Evolutionary conservation across 352 stramenopile species (phyloP), one percentile per base, ranked within the genome.

Genomic region (Pythium chondricola): DNA sequence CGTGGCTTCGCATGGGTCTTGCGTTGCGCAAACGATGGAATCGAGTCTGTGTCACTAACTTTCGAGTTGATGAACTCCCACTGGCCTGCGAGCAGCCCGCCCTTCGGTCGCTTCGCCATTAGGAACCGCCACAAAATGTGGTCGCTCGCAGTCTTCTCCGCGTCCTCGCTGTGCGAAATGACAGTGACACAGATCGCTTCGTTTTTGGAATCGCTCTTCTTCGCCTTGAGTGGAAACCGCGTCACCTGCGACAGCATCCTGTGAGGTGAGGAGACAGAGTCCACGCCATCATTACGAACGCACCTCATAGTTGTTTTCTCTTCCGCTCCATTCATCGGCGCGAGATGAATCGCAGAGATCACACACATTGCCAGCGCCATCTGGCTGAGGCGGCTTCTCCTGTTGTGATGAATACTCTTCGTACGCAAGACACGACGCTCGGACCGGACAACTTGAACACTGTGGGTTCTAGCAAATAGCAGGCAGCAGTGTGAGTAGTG

Each of bases 1-100:
- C 58, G 56, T 7, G 61, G 36, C 22, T 77, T 62, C 52, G 85
- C 76, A 46, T 79, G 68, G 24, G 62, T 58, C 52, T 83, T 81
- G 36, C 83, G 83, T 29, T 76, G 68, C 4, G 69, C 57, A 41
- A 76, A 91, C 40, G 71, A 31, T 24, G 77, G 75, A 35, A 94
- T 80, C 25, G 72, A 71, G 52, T 85, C 64, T 1, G 67, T 72
- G 31, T 91, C 71, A 38, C 53, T 56, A 37, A 70, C 70, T 69
- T 93, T 90, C 33, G 63, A 74, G 54, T 88, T 65, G 17, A 92
- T 65, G 53, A 96, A 96, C 52, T 96, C 83, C 85, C 84, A 95
- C 48, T 96, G 85, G 10, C 84, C 81, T 35, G 84, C 80, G 2
- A 96, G 61, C 18, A 96, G 50, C 3, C 84, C 85, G 48, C 67